Evolutionary conservation across 2,329 filamentous ascomycete species (phyloP).

Genomic region (Diaporthe ilicicola): DNA sequence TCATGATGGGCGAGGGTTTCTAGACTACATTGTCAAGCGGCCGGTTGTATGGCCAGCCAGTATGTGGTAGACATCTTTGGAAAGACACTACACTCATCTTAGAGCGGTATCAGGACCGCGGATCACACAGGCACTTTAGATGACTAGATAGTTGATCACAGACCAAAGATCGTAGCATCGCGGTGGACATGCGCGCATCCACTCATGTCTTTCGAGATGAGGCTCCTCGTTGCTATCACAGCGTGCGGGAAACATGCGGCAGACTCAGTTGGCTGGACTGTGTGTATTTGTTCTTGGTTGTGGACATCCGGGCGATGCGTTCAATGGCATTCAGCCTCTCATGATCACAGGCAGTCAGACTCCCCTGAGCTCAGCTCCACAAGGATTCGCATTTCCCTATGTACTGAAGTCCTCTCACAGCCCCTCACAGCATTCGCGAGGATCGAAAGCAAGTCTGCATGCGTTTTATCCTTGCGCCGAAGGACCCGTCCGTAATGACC

Average conservation of each 20-base stretch:
- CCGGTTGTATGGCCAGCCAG: no score
- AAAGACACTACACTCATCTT: not conserved
- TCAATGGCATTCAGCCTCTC: conserved; percentile 22
- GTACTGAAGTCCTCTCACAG: conserved; percentile 32
- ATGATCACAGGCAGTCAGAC: conserved; percentile 26
- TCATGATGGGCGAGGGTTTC: conserved; percentile 70
- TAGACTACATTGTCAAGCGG: conserved; percentile 40
- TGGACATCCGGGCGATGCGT: conserved; percentile 20
- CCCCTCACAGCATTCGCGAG: conserved; percentile 33
- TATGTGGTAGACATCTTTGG: not conserved
- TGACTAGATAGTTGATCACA: not conserved
- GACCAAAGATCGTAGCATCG: not conserved
- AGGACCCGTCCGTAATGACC: conserved; percentile 35
- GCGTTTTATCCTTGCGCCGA: conserved; percentile 34
- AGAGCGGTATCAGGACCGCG: not conserved
- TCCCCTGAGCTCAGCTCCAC: conserved; percentile 26
- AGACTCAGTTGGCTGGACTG: conserved; percentile 23
- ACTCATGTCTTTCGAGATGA: not conserved
- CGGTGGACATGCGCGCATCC: no score
- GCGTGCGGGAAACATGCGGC: not conserved
- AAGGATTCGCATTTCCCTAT: conserved; percentile 33
- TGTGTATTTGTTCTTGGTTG: conserved; percentile 27
- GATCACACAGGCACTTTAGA: not conserved
- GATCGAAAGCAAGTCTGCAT: conserved; percentile 35
- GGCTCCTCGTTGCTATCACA: not conserved